phyloP scores from a whole-genome alignment of 495 filamentous ascomycete genomes.

The Neurospora sp. region DNA sequence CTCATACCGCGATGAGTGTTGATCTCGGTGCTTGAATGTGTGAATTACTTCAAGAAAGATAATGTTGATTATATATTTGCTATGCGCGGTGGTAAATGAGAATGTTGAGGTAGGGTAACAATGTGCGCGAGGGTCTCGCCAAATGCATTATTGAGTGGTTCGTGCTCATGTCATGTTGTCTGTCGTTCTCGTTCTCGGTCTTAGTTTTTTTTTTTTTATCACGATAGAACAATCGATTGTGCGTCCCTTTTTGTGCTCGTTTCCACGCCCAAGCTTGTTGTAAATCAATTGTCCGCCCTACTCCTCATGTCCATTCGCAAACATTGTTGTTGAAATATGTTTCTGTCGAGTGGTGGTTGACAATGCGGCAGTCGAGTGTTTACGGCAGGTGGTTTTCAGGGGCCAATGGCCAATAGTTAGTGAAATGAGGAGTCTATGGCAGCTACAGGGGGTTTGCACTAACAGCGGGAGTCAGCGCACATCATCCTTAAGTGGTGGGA shows the following conservation, averaged over 20 bases:
- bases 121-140: not conserved
- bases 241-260: too few relatives aligned
- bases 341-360: not conserved
- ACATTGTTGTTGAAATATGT: not conserved
- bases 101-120: not conserved
- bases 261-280: not conserved
- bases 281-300: not conserved
- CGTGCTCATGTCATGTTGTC: not conserved
- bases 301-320: not conserved
- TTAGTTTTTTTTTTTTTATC: not conserved
- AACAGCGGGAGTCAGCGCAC: not conserved
- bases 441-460: not conserved
- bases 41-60: too few relatives aligned
- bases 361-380: not conserved
- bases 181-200: not conserved
- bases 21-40: too few relatives aligned
- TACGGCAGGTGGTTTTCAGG: not conserved
- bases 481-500: not conserved
- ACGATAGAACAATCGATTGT: not conserved
- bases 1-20: accelerated
- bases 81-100: not conserved
- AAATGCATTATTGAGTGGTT: not conserved
- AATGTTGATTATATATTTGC: not conserved
- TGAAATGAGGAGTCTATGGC: not conserved
- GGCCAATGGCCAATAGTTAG: not conserved